Evolutionary conservation across 2,329 filamentous ascomycete genomes (phyloP).

Genomic region (Diaporthe sp.): DNA sequence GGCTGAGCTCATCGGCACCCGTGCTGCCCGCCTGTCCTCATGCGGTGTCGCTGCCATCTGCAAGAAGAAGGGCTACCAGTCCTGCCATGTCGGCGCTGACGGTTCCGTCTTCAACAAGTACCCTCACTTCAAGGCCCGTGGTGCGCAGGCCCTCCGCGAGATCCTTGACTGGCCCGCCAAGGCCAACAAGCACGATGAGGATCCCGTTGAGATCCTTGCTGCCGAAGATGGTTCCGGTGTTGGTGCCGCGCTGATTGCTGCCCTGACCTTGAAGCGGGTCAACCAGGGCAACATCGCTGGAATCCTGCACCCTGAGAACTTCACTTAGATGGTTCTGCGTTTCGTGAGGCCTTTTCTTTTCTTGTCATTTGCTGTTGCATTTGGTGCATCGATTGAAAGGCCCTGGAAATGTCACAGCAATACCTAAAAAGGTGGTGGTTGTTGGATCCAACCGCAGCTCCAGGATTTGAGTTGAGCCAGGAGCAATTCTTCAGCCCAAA

Average conservation of each 20-base stretch:
- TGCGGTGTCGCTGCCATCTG: constrained; percentile 97
- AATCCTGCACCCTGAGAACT: constrained; percentile 76
- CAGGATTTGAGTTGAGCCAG: background rate
- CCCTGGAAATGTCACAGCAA: background rate
- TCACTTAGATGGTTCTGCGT: constrained; percentile 53
- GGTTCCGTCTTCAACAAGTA: constrained; percentile 99
- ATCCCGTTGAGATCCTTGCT: constrained; percentile 88
- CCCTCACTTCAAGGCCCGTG: constrained; percentile 95
- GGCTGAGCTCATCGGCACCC: constrained; percentile 94
- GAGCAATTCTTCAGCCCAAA: constrained; percentile 65
- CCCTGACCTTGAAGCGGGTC: constrained; percentile 75
- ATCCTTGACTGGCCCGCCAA: constrained; percentile 94
- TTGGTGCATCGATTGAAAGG: constrained; percentile 10
- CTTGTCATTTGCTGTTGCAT: background rate
- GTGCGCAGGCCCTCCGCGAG: constrained; percentile 89
- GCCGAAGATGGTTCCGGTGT: constrained; percentile 98
- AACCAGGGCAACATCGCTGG: constrained; percentile 74
- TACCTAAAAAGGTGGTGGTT: background rate
- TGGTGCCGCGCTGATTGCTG: constrained; percentile 94
- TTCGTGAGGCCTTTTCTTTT: background rate
- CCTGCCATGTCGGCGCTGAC: constrained; percentile 95
- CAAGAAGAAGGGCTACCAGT: constrained; percentile 92
- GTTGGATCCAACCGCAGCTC: background rate
- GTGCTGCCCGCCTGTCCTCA: constrained; percentile 90
- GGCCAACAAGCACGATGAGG: constrained; percentile 77